Percentiles rank a stretch among this genome's conserved stretches.
Evolutionary conservation across 306 rosid genomes (phyloP).

Genomic region (Cucumis cinereus): DNA sequence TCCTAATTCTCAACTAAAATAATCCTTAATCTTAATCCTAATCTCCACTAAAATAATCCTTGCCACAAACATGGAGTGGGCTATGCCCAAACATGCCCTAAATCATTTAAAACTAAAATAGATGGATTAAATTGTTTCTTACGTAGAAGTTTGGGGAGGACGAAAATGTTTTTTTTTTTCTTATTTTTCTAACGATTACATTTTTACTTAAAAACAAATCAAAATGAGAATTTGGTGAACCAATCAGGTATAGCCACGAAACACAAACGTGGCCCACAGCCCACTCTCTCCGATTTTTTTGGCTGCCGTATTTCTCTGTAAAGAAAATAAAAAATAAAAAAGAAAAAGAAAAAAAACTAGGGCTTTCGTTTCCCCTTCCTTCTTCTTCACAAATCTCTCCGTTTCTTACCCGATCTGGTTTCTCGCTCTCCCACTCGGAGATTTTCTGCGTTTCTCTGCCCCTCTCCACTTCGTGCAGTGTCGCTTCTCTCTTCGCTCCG

Average conservation of each 20-base stretch:
- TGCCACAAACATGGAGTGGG: too few relatives aligned
- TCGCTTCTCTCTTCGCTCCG: background rate
- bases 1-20: too few relatives aligned
- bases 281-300: background rate
- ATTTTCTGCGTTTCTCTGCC: constrained; percentile 3
- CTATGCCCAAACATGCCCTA: too few relatives aligned
- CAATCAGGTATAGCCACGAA: background rate
- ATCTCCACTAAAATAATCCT: too few relatives aligned
- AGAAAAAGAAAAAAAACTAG: background rate
- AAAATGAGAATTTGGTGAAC: background rate
- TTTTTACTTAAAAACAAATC: too few relatives aligned
- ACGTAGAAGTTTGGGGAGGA: too few relatives aligned
- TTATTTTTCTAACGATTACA: too few relatives aligned
- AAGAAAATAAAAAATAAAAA: background rate
- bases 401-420: background rate
- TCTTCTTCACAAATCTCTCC: background rate
- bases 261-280: constrained; percentile 1
- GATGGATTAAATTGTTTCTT: too few relatives aligned
- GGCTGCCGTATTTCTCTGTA: background rate
- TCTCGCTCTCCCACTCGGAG: background rate
- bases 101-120: too few relatives aligned
- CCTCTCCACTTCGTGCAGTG: background rate
- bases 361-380: background rate
- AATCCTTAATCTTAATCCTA: too few relatives aligned
- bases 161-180: too few relatives aligned